These are phyloP conservation scores for Zygosaccharomyces rouxii DNA, from an alignment of 805 yeast species.

Conservation along the genomic window DNA sequence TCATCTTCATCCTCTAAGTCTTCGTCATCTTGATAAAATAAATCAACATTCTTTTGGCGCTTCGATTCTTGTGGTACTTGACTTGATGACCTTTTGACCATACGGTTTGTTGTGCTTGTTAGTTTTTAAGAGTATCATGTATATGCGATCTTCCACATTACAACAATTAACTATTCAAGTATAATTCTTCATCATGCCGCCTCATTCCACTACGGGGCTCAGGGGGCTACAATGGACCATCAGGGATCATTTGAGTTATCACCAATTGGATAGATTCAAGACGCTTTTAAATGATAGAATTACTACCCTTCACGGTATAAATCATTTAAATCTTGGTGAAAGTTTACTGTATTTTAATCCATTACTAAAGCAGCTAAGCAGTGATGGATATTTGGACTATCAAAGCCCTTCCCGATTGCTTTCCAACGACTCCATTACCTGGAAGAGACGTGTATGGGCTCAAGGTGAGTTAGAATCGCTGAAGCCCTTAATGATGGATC, in stretches of 20 bases:
- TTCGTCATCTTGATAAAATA: slow-evolving; percentile 1
- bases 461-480: slow-evolving; percentile 55
- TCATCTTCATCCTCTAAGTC: slow-evolving; percentile 7
- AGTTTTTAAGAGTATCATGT: background rate
- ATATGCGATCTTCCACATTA: background rate
- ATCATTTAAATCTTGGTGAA: slow-evolving; percentile 43
- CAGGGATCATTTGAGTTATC: slow-evolving; percentile 6
- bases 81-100: slow-evolving; percentile 6
- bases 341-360: slow-evolving; percentile 70
- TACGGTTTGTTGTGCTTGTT: background rate
- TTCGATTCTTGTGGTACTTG: background rate
- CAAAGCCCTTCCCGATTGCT: slow-evolving; percentile 53
- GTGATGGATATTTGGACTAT: slow-evolving; percentile 77
- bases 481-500: slow-evolving; percentile 37
- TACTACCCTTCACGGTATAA: slow-evolving; percentile 12
- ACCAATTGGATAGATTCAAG: slow-evolving; percentile 9
- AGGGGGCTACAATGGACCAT: slow-evolving; percentile 4
- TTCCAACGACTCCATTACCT: slow-evolving; percentile 25
- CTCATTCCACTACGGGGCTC: background rate
- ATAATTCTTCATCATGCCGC: background rate
- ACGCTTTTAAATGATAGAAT: slow-evolving; percentile 8
- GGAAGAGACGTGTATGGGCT: slow-evolving; percentile 71
- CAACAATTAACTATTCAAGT: background rate
- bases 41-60: background rate
- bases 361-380: slow-evolving; percentile 42